Evolutionary conservation across 2,329 filamentous ascomycete genomes (phyloP), one percentile per base, ranked within the genome.

Genomic region (Colletotrichum euphorbiae): DNA sequence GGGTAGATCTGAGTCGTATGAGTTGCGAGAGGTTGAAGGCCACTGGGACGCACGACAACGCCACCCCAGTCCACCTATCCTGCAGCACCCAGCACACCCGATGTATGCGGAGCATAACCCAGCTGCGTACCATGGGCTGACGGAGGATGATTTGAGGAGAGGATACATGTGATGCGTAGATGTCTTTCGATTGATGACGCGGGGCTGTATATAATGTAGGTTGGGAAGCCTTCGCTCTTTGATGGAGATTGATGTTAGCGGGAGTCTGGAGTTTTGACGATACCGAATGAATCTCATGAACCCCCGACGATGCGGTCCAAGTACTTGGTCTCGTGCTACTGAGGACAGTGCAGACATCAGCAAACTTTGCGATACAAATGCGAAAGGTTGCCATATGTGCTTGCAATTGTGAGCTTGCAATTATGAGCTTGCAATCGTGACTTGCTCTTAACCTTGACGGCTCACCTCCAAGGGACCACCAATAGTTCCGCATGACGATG

Each of bases 1-100:
- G 71, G 82, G 82, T 11, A 85, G 84, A 65, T 57, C 69, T 4
- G 83, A 85, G 67, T 77, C 78, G 4, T 87, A 85, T 60, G 85
- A 88, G 76, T 75, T 87, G 74, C 78, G 82, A 33, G 78, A 83
- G 62, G 83, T 85, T 0, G 77, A 82, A 36, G 75, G 74, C 50
- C 77, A 75, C 21, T 78, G 75, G 4, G 77, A 75, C 28, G 71
- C 19, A 33, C 62, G 51, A 51, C 62, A 56, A 24, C 69, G 59
- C 6, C 43, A 65, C 7, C 75, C 74, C 57, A 69, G 80, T 56
- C 77, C 82, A 3, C 83, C 84, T 0, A 75, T 82, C 24, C 73
- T 86, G 45, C 77, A 78, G 24, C 84, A 85, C 57, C 84, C 84
- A 0, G 84, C 83, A 0, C 81, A 82, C 8, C 42, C 60, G 11